Conservation (phyloP, 805 yeast species). For the Cyberlindnera euphorbiiphila region DNA sequence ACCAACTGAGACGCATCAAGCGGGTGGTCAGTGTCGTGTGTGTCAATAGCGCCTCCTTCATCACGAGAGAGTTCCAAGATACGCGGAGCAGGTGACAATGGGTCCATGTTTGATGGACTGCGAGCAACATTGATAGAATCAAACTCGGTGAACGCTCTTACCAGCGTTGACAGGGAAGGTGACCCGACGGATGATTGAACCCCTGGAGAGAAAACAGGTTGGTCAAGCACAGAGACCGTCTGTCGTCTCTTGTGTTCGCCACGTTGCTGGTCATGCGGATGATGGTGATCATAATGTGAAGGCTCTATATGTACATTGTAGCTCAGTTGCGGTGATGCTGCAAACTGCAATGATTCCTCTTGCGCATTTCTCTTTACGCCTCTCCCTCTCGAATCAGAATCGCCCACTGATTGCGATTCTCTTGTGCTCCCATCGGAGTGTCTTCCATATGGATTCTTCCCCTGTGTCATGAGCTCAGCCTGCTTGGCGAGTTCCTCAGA, state of each 20-base stretch:
- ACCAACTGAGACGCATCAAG: constrained; percentile 4
- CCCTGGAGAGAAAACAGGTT: constrained; percentile 12
- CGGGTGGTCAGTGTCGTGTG: constrained; percentile 4
- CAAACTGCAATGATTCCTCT: not conserved
- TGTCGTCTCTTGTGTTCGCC: constrained; percentile 8
- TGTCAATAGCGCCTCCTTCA: constrained; percentile 2
- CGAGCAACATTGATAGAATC: constrained; percentile 18
- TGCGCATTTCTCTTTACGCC: not conserved
- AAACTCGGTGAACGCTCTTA: constrained; percentile 26
- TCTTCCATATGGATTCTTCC: constrained; percentile 42
- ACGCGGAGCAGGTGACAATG: constrained; percentile 12
- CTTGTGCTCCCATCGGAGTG: not conserved
- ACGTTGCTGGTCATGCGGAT: not conserved
- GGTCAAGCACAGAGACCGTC: constrained; percentile 11
- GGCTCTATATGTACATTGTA: too few species aligned
- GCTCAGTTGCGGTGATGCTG: constrained; percentile 2
- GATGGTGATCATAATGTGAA: too few species aligned
- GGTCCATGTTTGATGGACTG: constrained; percentile 19
- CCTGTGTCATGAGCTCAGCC: constrained; percentile 30
- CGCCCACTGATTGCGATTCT: not conserved
- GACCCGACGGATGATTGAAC: constrained; percentile 10
- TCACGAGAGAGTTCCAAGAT: constrained; percentile 15
- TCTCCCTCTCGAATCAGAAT: not conserved
- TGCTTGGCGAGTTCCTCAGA: constrained; percentile 42
- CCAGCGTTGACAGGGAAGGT: constrained; percentile 20